Evolutionary conservation across 805 yeast species (phyloP).

Genomic region (Brettanomyces naardenensis): DNA sequence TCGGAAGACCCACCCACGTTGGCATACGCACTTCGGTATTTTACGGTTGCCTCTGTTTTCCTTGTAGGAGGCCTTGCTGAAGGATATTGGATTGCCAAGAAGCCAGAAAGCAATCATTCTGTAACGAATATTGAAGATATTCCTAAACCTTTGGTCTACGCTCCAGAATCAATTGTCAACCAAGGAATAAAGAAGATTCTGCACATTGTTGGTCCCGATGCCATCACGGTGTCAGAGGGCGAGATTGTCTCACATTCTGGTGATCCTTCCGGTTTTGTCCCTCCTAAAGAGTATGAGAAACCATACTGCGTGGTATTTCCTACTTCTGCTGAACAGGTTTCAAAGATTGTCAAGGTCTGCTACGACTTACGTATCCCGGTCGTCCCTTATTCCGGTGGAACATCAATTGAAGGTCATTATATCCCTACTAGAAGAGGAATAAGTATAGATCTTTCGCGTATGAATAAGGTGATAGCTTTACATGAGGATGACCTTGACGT

Average conservation of each 20-base stretch:
- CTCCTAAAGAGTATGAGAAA: slow-evolving; percentile 20
- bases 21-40: neutral
- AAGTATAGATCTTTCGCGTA: slow-evolving; percentile 49
- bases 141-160: neutral
- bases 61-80: slow-evolving; percentile 3
- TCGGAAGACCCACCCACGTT: neutral
- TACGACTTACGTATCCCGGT: slow-evolving; percentile 58
- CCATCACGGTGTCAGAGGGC: slow-evolving; percentile 33
- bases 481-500: slow-evolving; percentile 63
- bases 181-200: slow-evolving; percentile 31
- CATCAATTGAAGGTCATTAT: slow-evolving; percentile 74
- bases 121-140: neutral
- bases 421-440: slow-evolving; percentile 61
- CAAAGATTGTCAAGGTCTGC: slow-evolving; percentile 54
- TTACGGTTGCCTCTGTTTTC: slow-evolving; percentile 2
- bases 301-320: slow-evolving; percentile 53
- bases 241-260: slow-evolving; percentile 24
- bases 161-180: slow-evolving; percentile 1
- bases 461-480: slow-evolving; percentile 50
- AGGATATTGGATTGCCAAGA: slow-evolving; percentile 2
- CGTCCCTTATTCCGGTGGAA: slow-evolving; percentile 69
- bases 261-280: slow-evolving; percentile 26
- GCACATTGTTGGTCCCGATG: slow-evolving; percentile 44
- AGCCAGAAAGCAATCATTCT: slow-evolving; percentile 1
- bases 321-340: slow-evolving; percentile 55